Conservation (phyloP, 202 grass and related monocot genomes). For the Schoenoplectus tabernaemontani region DNA sequence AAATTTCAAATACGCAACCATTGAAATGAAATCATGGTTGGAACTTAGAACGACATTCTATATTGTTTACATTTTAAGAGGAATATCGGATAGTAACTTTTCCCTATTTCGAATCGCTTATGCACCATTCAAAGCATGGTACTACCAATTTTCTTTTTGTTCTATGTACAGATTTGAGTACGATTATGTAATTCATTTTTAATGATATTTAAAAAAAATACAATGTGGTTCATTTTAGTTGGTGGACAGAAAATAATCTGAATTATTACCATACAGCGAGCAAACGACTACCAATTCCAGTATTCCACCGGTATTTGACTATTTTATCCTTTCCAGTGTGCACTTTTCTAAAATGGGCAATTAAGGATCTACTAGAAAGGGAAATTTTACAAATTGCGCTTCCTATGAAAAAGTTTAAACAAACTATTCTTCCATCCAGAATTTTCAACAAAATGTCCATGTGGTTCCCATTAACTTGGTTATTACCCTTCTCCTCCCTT, state of each 20-base stretch:
- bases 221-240: neutral
- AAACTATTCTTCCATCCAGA: too few species aligned
- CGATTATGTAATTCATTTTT: neutral
- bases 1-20: neutral
- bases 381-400: too few species aligned
- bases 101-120: neutral
- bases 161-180: neutral
- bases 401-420: too few species aligned
- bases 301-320: too few species aligned
- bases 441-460: too few species aligned
- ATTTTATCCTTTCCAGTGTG: too few species aligned
- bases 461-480: too few species aligned
- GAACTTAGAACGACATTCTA: neutral
- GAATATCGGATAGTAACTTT: neutral
- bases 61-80: neutral
- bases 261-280: neutral
- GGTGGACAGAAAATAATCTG: neutral
- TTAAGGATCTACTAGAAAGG: too few species aligned
- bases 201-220: neutral
- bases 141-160: neutral
- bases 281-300: too few species aligned
- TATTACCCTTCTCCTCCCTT: too few species aligned
- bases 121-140: neutral
- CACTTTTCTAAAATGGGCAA: too few species aligned
- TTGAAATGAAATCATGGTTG: neutral